phyloP scores from a whole-genome alignment of 345 rosid genomes.

The Sisymbrium altissimum region DNA sequence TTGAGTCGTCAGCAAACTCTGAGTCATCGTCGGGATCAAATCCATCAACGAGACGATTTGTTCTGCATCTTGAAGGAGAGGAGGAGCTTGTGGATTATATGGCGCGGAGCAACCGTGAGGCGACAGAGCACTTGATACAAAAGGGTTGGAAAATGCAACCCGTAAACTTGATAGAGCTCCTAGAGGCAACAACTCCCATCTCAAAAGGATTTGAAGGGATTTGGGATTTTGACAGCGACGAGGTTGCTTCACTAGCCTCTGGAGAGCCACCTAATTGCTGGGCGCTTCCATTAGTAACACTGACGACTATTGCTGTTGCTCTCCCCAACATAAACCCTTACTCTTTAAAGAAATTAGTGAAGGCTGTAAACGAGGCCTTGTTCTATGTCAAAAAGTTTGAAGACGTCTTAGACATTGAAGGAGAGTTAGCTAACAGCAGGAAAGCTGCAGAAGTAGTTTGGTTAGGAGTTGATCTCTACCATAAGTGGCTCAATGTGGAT shows the following conservation, averaged over 20 bases:
- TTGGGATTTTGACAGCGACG: slow-evolving; percentile 50
- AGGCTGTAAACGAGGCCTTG: slow-evolving; percentile 60
- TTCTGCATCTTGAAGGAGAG: slow-evolving; percentile 87
- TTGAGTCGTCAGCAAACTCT: slow-evolving; percentile 31
- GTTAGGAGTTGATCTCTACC: slow-evolving; percentile 63
- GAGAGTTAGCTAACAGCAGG: slow-evolving; percentile 39
- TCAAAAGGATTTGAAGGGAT: slow-evolving; percentile 57
- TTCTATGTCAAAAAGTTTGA: slow-evolving; percentile 50
- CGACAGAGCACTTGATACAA: slow-evolving; percentile 54
- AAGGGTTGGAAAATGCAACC: slow-evolving; percentile 59
- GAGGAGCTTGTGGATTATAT: slow-evolving; percentile 50
- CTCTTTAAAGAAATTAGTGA: slow-evolving; percentile 39
- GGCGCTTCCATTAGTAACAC: slow-evolving; percentile 75
- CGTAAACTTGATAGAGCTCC: slow-evolving; percentile 44
- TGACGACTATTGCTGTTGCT: slow-evolving; percentile 61
- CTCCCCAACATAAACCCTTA: slow-evolving; percentile 44
- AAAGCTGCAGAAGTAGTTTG: slow-evolving; percentile 62
- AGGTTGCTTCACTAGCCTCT: slow-evolving; percentile 41
- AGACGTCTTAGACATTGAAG: slow-evolving; percentile 35
- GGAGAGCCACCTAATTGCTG: slow-evolving; percentile 68
- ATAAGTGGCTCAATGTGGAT: slow-evolving; percentile 63
- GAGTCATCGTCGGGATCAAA: slow-evolving; percentile 36
- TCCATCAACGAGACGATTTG: slow-evolving; percentile 42
- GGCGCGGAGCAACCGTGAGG: slow-evolving; percentile 54
- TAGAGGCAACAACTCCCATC: slow-evolving; percentile 40